Base-by-base conservation (phyloP, 108 stramenopile species). In the Nannochloropsis salina region DNA sequence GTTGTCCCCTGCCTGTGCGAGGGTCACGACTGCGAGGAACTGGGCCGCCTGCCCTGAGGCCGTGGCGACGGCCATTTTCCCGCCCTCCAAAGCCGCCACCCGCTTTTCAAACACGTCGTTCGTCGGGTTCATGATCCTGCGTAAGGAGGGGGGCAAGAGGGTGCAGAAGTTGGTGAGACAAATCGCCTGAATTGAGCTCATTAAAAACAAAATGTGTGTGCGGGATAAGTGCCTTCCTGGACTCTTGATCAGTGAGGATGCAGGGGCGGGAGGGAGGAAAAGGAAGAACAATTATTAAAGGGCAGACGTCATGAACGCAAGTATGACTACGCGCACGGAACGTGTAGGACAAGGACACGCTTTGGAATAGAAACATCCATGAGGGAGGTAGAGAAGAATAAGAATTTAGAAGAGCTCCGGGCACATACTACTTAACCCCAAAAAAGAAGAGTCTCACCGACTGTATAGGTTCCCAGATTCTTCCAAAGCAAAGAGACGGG, bases 1-100 rank as follows among this genome's bases (percentile, higher is more conserved):
- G 84, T 95, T 96, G 90, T 97, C 96, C 20, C 96, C 96, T 6
- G 87, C 82, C 74, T 92, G 83, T 22, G 92, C 92, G n/a, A 97
- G 81, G 85, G 90, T 96, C 44, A 93, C 83, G 61, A 97, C 91
- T 44, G 93, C 86, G 61, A 94, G 89, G 84, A 95, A 93, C 84
- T 92, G 90, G 22, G 96, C 96, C 12, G 90, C 83, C 80, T 90
- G 92, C 74, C 95, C 95, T 81, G 88, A 89, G 0, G 94, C 86
- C 8, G 93, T 89, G 31, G 92, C 92, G 9, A 96, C 44, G 43
- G 90, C 93, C 43, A 87, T 85, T 11, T 43, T 81, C 31, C 85
- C 88, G 4, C 96, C 96, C 90, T 96, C 95, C 86, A 96, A 86
- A 82, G 91, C 85, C 9, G 95, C 91, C 42, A 91, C 89, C 42